Percentiles rank a stretch among this genome's conserved stretches.
Evolutionary conservation across 2,329 filamentous ascomycete species (phyloP).

Genomic region (Ophiosphaerella korrae): DNA sequence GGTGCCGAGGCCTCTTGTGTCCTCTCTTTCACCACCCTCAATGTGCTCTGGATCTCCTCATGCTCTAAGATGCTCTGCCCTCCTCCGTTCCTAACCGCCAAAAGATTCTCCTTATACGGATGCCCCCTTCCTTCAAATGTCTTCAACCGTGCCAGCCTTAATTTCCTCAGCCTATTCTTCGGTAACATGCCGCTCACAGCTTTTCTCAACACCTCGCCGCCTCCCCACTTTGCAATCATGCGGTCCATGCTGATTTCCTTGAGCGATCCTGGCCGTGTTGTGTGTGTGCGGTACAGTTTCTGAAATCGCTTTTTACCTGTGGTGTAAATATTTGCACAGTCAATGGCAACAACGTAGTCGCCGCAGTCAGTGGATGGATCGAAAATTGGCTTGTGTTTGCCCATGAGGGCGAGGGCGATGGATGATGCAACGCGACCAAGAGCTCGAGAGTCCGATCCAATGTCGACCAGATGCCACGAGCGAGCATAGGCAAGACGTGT

Average conservation of each 20-base stretch:
- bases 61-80: constrained; percentile 40
- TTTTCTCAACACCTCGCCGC: constrained; percentile 85
- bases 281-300: constrained; percentile 96
- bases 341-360: constrained; percentile 95
- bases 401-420: constrained; percentile 89
- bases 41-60: constrained; percentile 46
- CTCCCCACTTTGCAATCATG: constrained; percentile 92
- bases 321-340: constrained; percentile 82
- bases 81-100: constrained; percentile 64
- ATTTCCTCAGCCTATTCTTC: constrained; percentile 91
- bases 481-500: constrained; percentile 96
- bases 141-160: constrained; percentile 86
- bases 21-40: constrained; percentile 28
- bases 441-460: constrained; percentile 70
- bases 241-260: constrained; percentile 92
- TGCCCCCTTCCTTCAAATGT: constrained; percentile 92
- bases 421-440: constrained; percentile 87
- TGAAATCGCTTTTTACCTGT: constrained; percentile 92
- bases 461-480: constrained; percentile 89
- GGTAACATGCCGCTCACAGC: constrained; percentile 97
- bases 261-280: constrained; percentile 84
- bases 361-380: constrained; percentile 98
- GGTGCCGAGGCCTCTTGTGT: constrained; percentile 4
- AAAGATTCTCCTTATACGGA: constrained; percentile 87
- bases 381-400: constrained; percentile 98